Evolutionary conservation across 345 rosid genomes (phyloP).

Genomic region (Dimocarpus longan): DNA sequence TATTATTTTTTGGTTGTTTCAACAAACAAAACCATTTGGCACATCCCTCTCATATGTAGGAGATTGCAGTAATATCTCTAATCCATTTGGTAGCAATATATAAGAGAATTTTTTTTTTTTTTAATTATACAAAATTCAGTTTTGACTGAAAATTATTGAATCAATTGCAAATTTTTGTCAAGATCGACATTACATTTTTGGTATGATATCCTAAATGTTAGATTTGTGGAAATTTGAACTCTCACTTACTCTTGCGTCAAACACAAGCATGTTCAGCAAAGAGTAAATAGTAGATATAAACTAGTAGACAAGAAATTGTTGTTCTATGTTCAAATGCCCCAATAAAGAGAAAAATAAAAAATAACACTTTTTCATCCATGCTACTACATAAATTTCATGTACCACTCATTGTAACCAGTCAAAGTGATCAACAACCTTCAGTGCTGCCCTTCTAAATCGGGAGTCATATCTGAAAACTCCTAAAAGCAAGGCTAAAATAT

Average conservation of each 20-base stretch:
- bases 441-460: not conserved
- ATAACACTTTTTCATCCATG: slow-evolving; percentile 13
- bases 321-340: slow-evolving; percentile 4
- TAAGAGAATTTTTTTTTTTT: no score
- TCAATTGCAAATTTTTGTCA: not conserved
- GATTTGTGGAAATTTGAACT: not conserved
- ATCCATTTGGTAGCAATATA: no score
- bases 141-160: not conserved
- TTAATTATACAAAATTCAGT: no score
- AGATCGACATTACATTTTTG: not conserved
- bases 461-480: slow-evolving; percentile 1
- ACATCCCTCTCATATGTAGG: no score
- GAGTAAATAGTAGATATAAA: not conserved
- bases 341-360: not conserved
- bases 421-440: slow-evolving; percentile 11
- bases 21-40: not conserved
- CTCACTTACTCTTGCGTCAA: not conserved
- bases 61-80: no score
- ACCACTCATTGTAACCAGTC: slow-evolving; percentile 15
- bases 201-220: no score
- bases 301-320: not conserved
- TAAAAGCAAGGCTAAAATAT: slow-evolving; percentile 11
- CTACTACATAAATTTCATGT: slow-evolving; percentile 21
- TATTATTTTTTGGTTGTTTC: no score
- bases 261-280: not conserved